phyloP scores from a whole-genome alignment of 352 stramenopile species.

The Globisporangium spinosum region DNA sequence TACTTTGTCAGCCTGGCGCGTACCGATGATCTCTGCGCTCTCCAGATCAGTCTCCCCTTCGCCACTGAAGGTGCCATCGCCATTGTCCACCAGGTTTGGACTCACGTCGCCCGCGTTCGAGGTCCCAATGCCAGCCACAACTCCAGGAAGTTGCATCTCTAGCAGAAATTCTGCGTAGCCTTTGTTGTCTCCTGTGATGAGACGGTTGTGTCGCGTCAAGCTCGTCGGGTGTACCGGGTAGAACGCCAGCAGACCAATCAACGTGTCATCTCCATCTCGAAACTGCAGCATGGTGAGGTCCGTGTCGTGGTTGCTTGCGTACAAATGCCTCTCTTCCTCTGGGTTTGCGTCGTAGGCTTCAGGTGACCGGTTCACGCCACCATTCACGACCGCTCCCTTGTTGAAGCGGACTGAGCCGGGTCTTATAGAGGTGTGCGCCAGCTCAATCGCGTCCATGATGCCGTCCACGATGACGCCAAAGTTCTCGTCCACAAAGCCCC shows the following conservation, averaged over 20 bases:
- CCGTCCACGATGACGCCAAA: slow-evolving; percentile 65
- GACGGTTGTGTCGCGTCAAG: slow-evolving; percentile 58
- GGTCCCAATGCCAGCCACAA: slow-evolving; percentile 31
- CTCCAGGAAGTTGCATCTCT: slow-evolving; percentile 25
- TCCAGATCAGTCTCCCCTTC: slow-evolving; percentile 31
- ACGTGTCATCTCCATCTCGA: slow-evolving; percentile 22
- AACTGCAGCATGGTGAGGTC: slow-evolving; percentile 67
- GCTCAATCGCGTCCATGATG: slow-evolving; percentile 51
- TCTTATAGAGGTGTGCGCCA: slow-evolving; percentile 47
- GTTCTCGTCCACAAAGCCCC: slow-evolving; percentile 42
- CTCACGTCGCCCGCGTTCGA: slow-evolving; percentile 42
- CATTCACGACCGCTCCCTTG: slow-evolving; percentile 25
- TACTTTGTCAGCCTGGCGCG: slow-evolving; percentile 30
- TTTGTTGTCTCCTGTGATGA: slow-evolving; percentile 84
- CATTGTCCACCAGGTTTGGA: slow-evolving; percentile 40
- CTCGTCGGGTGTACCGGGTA: slow-evolving; percentile 74
- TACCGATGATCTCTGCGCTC: slow-evolving; percentile 38
- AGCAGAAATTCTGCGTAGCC: slow-evolving; percentile 43
- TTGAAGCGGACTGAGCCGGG: slow-evolving; percentile 37
- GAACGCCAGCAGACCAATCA: slow-evolving; percentile 55
- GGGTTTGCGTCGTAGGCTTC: slow-evolving; percentile 69
- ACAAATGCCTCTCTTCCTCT: slow-evolving; percentile 40
- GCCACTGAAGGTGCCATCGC: slow-evolving; percentile 36
- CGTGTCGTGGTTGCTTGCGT: slow-evolving; percentile 54
- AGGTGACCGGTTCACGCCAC: slow-evolving; percentile 67